These are phyloP conservation scores for Mucor racemosus DNA, from an alignment of 371 early-diverging fungal genomes.

Conservation along the genomic window DNA sequence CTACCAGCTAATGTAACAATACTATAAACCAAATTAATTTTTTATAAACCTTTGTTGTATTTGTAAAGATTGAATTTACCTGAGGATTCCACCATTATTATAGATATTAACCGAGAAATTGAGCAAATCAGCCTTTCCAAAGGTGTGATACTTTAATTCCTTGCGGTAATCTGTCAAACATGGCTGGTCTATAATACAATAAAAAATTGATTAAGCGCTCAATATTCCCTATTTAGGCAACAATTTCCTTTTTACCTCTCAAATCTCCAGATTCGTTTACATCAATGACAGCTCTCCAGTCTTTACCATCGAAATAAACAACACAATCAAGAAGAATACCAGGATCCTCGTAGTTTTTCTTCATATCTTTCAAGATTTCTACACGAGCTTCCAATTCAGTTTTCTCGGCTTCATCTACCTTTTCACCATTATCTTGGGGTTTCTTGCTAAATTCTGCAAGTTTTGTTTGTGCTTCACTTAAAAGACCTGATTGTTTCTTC, in stretches of 20 bases:
- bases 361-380: slow-evolving; percentile 67
- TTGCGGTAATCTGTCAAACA: slow-evolving; percentile 77
- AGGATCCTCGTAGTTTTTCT: slow-evolving; percentile 74
- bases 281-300: slow-evolving; percentile 89
- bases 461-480: slow-evolving; percentile 66
- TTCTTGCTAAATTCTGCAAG: slow-evolving; percentile 55
- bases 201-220: slow-evolving; percentile 16
- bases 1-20: slow-evolving; percentile 84
- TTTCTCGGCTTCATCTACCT: slow-evolving; percentile 39
- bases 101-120: slow-evolving; percentile 93
- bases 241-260: slow-evolving; percentile 46
- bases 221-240: slow-evolving; percentile 13
- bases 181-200: slow-evolving; percentile 39
- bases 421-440: slow-evolving; percentile 16
- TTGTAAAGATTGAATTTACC: slow-evolving; percentile 31
- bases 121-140: slow-evolving; percentile 80
- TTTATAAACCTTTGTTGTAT: neutral
- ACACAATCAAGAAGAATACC: slow-evolving; percentile 86
- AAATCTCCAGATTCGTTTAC: slow-evolving; percentile 82
- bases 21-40: slow-evolving; percentile 31
- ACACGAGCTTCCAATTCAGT: slow-evolving; percentile 74
- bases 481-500: slow-evolving; percentile 66
- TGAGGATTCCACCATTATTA: slow-evolving; percentile 77
- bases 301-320: slow-evolving; percentile 85
- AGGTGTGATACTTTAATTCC: slow-evolving; percentile 76